A percentile compares a stretch with the other conserved stretches of the same genome.
Evolutionary conservation across 2,329 filamentous ascomycete genomes (phyloP).

Genomic region (Alternaria novae-zelandiae): DNA sequence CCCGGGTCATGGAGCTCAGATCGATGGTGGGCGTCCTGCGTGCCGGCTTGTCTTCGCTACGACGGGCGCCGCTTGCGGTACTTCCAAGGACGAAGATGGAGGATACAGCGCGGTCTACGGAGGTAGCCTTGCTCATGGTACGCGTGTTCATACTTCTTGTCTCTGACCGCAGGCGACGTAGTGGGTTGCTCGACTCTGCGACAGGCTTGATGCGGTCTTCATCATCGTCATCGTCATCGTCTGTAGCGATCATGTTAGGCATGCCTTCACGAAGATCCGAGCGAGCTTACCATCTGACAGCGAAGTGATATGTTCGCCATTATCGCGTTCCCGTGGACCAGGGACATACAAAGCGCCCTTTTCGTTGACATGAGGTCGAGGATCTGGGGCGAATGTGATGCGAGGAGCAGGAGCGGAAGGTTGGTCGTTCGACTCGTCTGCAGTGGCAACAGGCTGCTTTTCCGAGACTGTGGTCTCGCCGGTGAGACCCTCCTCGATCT

Average conservation of each 20-base stretch:
- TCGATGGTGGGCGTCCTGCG: slow-evolving; percentile 55
- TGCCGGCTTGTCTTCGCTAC: slow-evolving; percentile 8
- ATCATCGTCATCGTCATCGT: slow-evolving; percentile 9
- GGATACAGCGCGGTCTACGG: slow-evolving; percentile 49
- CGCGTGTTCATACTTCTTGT: slow-evolving; percentile 24
- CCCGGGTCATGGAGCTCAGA: slow-evolving; percentile 55
- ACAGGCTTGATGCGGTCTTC: slow-evolving; percentile 13
- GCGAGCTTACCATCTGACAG: slow-evolving; percentile 1
- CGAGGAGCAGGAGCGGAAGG: not conserved
- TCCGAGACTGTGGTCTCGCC: slow-evolving; percentile 4
- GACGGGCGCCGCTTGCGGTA: slow-evolving; percentile 67
- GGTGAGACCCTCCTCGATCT: slow-evolving; percentile 9
- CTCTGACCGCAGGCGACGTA: slow-evolving; percentile 14
- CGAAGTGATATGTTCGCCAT: not conserved
- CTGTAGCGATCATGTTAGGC: not conserved
- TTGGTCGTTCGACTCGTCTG: not conserved
- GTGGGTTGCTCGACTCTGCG: not conserved
- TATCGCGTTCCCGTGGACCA: slow-evolving; percentile 8
- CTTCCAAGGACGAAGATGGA: slow-evolving; percentile 50
- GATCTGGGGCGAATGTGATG: slow-evolving; percentile 13
- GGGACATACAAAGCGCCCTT: slow-evolving; percentile 7
- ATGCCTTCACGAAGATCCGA: not conserved
- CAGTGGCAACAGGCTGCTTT: not conserved
- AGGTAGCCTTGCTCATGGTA: slow-evolving; percentile 39
- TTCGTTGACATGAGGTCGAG: not conserved